Evolutionary conservation across 306 rosid species (phyloP).

Genomic region (Cucurbita moschata): DNA sequence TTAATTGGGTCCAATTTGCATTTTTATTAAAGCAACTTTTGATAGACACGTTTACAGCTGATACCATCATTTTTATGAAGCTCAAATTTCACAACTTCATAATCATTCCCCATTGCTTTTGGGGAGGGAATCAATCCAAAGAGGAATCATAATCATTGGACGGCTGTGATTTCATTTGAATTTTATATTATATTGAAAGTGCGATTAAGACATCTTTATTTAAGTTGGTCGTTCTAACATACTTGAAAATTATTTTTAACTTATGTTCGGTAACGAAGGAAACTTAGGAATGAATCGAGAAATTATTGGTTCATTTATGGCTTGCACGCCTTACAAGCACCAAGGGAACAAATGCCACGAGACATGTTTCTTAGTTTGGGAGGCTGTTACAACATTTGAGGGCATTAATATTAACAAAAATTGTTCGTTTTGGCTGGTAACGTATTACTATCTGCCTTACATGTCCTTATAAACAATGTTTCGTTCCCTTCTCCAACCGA

Average conservation of each 20-base stretch:
- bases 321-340: slow-evolving; percentile 84
- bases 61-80: not conserved
- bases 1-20: not conserved
- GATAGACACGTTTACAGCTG: not conserved
- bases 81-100: not conserved
- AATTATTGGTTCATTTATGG: too few relatives aligned
- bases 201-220: too few relatives aligned
- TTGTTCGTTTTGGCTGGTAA: too few relatives aligned
- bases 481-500: too few relatives aligned
- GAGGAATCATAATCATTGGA: not conserved
- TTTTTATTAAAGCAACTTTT: not conserved
- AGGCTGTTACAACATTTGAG: too few relatives aligned
- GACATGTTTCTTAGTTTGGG: slow-evolving; percentile 9
- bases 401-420: too few relatives aligned
- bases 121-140: not conserved
- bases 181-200: not conserved
- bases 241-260: too few relatives aligned
- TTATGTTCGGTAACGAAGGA: too few relatives aligned
- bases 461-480: too few relatives aligned
- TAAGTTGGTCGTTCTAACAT: too few relatives aligned
- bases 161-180: not conserved
- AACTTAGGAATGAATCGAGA: too few relatives aligned
- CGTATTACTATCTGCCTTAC: too few relatives aligned
- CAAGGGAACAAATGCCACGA: slow-evolving; percentile 66
- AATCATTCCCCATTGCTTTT: not conserved